Base-by-base conservation (phyloP, 805 yeast genomes). In the Grigorovia humatica region DNA sequence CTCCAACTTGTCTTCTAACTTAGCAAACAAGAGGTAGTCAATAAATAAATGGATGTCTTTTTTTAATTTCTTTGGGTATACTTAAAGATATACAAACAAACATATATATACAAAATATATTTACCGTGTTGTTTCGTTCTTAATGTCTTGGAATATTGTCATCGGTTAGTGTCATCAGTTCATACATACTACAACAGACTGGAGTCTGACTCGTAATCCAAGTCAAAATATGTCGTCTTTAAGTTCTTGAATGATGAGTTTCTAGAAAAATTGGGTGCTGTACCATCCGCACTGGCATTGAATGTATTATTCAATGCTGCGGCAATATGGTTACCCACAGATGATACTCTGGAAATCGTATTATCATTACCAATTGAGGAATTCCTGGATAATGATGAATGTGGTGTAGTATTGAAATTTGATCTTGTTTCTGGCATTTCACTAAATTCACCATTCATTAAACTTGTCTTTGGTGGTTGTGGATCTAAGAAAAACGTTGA, bases 401-500 rank as follows among this genome's bases (percentile, higher is more conserved):
- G 57, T 27, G 70, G 70, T 9, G 64, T 57, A 4, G 63, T 63
- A 30, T 54, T 55, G 32, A 63, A 62, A 46, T 58, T 63, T 6
- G 69, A 64, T 38, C 49, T 51, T n/a, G 62, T 51, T 50, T 64
- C 66, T 9, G 70, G 70, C 27, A 66, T 61, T 13, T 59, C 57
- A 48, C 68, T 60, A 43, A 55, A 64, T 18, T 63, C 54, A 18
- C 70, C 70, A 49, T 65, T 64, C 70, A 66, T 66, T 50, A 65
- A 51, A 2, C 67, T 59, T 23, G 53, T 54, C 5, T 47, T 44
- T 30, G 69, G 68, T 9, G 68, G 67, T 47, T 54, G 54, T 12
- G 69, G 69, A 44, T 59, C 68, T 17, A 66, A 48, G 17, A 52
- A 59, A 47, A 66, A 66, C 1, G 69, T 66, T 0, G 69, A 65